Evolutionary conservation across 805 yeast species (phyloP).

Genomic region (Saturnispora ahearnii): DNA sequence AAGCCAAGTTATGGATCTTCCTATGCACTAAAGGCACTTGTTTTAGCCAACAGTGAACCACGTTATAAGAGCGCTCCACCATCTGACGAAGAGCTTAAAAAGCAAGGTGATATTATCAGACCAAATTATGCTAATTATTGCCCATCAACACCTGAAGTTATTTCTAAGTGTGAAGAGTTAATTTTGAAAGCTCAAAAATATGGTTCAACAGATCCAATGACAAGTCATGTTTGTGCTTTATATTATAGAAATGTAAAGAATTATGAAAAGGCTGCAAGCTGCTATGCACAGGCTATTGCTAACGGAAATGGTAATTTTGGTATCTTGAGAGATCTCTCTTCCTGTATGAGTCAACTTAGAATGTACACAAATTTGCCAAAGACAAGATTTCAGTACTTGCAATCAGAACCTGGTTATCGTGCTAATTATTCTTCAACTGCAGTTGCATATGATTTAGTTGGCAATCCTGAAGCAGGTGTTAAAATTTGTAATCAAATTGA

Average conservation of each 20-base stretch:
- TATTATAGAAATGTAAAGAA: slow-evolving; percentile 63
- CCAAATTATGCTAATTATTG: slow-evolving; percentile 26
- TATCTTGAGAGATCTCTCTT: slow-evolving; percentile 73
- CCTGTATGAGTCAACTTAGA: slow-evolving; percentile 71
- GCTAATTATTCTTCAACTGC: slow-evolving; percentile 89
- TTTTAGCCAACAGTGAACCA: slow-evolving; percentile 18
- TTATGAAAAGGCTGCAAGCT: slow-evolving; percentile 68
- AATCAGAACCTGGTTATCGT: slow-evolving; percentile 69
- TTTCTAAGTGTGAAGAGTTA: slow-evolving; percentile 53
- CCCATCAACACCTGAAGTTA: slow-evolving; percentile 40
- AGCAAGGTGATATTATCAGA: slow-evolving; percentile 4
- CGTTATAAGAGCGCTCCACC: slow-evolving; percentile 4
- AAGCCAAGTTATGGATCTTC: slow-evolving; percentile 71
- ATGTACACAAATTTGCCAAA: slow-evolving; percentile 55
- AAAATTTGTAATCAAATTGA: slow-evolving; percentile 70
- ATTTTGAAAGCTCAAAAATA: slow-evolving; percentile 53
- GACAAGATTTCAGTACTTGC: slow-evolving; percentile 61
- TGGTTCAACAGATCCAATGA: slow-evolving; percentile 55
- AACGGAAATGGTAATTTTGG: slow-evolving; percentile 72
- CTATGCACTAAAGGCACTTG: slow-evolving; percentile 75
- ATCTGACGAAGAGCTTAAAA: slow-evolving; percentile 7
- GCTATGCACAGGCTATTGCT: slow-evolving; percentile 65
- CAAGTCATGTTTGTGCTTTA: slow-evolving; percentile 80
- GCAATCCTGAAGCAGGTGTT: slow-evolving; percentile 59
- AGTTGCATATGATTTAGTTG: slow-evolving; percentile 70